Evolutionary conservation across 345 rosid genomes (phyloP), one percentile per base, ranked within the genome.

Genomic region (Physaria fendleri): DNA sequence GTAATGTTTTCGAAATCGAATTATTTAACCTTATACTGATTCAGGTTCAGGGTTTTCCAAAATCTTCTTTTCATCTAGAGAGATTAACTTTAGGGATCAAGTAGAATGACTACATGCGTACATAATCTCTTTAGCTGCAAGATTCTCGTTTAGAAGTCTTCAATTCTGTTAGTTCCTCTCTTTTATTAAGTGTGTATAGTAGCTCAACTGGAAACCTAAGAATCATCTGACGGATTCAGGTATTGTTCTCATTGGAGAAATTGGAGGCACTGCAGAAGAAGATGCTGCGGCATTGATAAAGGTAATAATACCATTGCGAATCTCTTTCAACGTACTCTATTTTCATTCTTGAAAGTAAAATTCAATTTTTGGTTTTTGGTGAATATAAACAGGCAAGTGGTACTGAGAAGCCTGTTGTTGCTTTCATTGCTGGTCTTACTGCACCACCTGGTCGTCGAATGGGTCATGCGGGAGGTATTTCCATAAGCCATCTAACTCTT

Each of bases 401-500:
- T 39, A 93, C 99, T 41, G 85, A 93, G 24, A 93, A 93, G 77
- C 97, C 99, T 38, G 76, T 93, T 41, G 96, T 90, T 78, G 96
- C 97, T 21, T 93, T 93, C 46, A 93, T 93, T 74, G 99, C 97
- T 67, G 99, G 99, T 73, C 85, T 87, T n/a, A 90, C 99, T 48
- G 99, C 99, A 45, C 96, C 97, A 46, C 99, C 97, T 1, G 97
- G 97, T 46, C 97, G 99, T 42, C 90, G 99, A 24, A 93, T 93
- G 99, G 99, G 99, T 55, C 99, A 93, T 69, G 99, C 99, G 22
- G 99, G 99, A 85, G 99, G 99, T 93, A 83, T 24, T 13, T 29
- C 8, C 34, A 32, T 47, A 28, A 13, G 14, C 49, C 53, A 27
- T 25, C 20, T 38, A 41, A 9, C 1, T 4, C 34, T 8, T 13